Evolutionary conservation across 1,284 basidiomycete genomes (phyloP).

Genomic region (Phellinidium pouzarii): DNA sequence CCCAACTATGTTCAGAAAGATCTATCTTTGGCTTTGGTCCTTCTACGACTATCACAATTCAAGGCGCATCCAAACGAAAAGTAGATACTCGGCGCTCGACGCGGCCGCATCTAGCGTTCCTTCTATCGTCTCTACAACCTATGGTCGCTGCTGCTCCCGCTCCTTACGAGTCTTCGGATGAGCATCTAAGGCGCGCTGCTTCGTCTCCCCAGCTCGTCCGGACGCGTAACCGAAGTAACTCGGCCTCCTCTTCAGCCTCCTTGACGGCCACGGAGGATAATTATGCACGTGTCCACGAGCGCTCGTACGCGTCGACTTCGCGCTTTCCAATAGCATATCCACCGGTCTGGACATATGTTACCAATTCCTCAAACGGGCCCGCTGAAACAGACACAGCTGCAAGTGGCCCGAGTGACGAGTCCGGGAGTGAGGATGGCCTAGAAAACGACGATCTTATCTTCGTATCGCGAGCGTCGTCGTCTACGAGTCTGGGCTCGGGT

Average conservation of each 20-base stretch:
- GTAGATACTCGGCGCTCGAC: no score
- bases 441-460: constrained; percentile 15
- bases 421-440: constrained; percentile 1
- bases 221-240: constrained; percentile 12
- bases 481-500: constrained; percentile 1
- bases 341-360: constrained; percentile 4
- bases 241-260: constrained; percentile 15
- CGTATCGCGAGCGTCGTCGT: constrained; percentile 2
- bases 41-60: no score
- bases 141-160: not conserved
- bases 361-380: not conserved
- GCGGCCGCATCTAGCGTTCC: no score
- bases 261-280: constrained; percentile 17
- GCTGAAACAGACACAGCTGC: not conserved
- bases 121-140: not conserved
- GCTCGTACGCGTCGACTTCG: constrained; percentile 5
- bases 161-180: not conserved
- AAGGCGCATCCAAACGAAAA: no score
- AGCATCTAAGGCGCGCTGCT: not conserved
- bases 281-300: not conserved
- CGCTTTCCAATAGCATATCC: constrained; percentile 4
- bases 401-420: constrained; percentile 4
- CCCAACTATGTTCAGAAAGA: no score
- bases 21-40: no score
- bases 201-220: constrained; percentile 17